Evolutionary conservation across 345 rosid species (phyloP).

Genomic region (Kandelia obovata): DNA sequence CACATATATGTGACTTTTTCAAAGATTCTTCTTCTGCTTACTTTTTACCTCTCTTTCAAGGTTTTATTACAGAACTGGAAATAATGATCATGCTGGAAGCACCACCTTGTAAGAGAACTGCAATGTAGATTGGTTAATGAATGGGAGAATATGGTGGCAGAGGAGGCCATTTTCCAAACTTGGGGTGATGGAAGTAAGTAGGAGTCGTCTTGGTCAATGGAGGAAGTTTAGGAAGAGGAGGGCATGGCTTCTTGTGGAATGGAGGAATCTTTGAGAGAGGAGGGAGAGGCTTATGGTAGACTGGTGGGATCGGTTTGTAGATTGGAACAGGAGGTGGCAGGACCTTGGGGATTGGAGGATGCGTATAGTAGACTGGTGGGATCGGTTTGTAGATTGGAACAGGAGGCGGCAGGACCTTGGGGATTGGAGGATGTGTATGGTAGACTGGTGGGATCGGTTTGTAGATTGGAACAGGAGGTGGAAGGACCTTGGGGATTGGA

Average conservation of each 20-base stretch:
- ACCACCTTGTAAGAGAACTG: background rate
- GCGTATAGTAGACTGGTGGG: background rate
- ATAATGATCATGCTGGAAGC: background rate
- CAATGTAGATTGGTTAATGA: conserved; percentile 9
- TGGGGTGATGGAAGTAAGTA: background rate
- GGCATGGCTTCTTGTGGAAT: conserved; percentile 28
- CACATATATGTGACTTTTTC: no score
- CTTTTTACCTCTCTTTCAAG: background rate
- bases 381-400: background rate
- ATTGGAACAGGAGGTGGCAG: background rate
- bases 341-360: background rate
- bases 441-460: background rate
- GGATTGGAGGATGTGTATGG: background rate
- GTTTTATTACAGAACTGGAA: conserved; percentile 5
- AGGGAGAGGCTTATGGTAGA: conserved; percentile 18
- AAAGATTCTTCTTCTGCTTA: background rate
- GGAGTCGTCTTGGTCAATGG: conserved; percentile 25
- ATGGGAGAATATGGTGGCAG: conserved; percentile 21
- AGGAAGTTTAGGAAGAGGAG: conserved; percentile 48
- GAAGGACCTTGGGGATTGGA: background rate
- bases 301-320: conserved; percentile 15
- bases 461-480: background rate
- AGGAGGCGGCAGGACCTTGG: background rate
- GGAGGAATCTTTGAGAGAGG: conserved; percentile 26
- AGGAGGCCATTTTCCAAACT: conserved; percentile 25